A percentile compares a stretch with the other conserved stretches of the same genome.
phyloP scores from a whole-genome alignment of 2,329 filamentous ascomycete genomes.

The Aspergillus sp. region DNA sequence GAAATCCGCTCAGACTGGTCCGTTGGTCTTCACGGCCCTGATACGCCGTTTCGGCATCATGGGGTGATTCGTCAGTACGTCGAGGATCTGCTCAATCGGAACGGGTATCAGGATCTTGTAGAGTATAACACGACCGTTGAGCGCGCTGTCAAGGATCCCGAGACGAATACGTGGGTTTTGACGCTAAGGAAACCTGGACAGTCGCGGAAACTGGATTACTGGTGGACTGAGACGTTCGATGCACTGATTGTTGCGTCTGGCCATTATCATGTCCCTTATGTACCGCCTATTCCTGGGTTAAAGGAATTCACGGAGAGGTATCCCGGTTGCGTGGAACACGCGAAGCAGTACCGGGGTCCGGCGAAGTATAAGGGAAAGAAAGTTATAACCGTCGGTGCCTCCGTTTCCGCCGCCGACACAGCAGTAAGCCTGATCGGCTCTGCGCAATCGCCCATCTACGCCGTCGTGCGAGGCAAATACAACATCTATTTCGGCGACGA shows the following conservation, averaged over 20 bases:
- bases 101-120: conserved; percentile 52
- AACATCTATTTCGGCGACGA: conserved; percentile 59
- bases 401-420: conserved; percentile 65
- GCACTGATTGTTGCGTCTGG: conserved; percentile 62
- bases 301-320: conserved; percentile 38
- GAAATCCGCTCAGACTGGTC: conserved; percentile 42
- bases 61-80: conserved; percentile 58
- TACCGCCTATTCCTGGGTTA: conserved; percentile 46
- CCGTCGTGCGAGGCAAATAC: conserved; percentile 55
- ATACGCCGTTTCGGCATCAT: conserved; percentile 64
- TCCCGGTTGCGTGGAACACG: conserved; percentile 43
- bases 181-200: conserved; percentile 47
- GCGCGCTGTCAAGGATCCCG: conserved; percentile 50
- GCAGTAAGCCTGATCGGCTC: conserved; percentile 53
- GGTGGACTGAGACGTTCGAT: conserved; percentile 65
- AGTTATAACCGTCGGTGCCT: conserved; percentile 63
- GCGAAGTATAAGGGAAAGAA: conserved; percentile 47
- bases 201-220: conserved; percentile 49
- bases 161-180: conserved; percentile 53
- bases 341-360: conserved; percentile 40
- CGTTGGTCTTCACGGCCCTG: conserved; percentile 52
- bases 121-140: conserved; percentile 61
- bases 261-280: conserved; percentile 59
- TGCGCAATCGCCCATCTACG: conserved; percentile 51
- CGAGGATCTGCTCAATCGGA: conserved; percentile 54